A percentile compares a stretch with the other conserved stretches of the same genome.
Conservation (phyloP, 2,329 filamentous ascomycete species). For the Sporothrix variecibatus region DNA sequence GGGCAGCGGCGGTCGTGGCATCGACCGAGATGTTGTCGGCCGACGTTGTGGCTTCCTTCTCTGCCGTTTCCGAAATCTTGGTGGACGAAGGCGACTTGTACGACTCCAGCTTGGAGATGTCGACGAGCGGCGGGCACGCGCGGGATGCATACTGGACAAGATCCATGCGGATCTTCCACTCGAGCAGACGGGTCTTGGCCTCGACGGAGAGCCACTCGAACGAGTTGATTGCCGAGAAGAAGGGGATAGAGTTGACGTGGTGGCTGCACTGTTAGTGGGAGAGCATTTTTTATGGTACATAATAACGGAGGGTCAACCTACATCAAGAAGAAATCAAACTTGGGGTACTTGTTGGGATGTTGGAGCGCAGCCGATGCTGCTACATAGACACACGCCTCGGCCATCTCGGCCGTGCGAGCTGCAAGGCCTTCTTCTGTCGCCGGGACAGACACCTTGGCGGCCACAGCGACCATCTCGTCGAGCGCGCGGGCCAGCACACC, state of each 20-base stretch:
- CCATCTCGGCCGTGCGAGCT: conserved; percentile 63
- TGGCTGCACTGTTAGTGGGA: conserved; percentile 56
- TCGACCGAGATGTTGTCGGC: conserved; percentile 50
- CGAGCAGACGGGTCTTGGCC: conserved; percentile 69
- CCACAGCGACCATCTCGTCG: conserved; percentile 63
- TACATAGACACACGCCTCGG: conserved; percentile 59
- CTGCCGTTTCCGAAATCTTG: too few relatives aligned
- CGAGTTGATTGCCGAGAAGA: conserved; percentile 70
- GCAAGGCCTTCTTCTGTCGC: conserved; percentile 62
- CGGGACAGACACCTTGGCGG: conserved; percentile 59
- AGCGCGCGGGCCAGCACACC: conserved; percentile 66
- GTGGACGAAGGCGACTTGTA: conserved; percentile 14
- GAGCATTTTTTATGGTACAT: too few relatives aligned
- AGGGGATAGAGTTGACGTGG: conserved; percentile 68
- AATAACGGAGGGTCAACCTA: conserved; percentile 36
- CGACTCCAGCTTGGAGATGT: conserved; percentile 37
- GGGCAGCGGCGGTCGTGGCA: conserved; percentile 46
- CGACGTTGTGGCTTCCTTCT: background rate
- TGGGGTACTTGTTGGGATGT: conserved; percentile 62
- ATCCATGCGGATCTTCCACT: conserved; percentile 79
- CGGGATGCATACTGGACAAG: conserved; percentile 73
- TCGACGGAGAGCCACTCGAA: conserved; percentile 61
- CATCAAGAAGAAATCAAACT: conserved; percentile 79
- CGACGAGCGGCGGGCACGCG: conserved; percentile 58
- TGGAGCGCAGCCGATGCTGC: conserved; percentile 59